Evolutionary conservation across 345 rosid genomes (phyloP).

Genomic region (Lumnitzera racemosa): DNA sequence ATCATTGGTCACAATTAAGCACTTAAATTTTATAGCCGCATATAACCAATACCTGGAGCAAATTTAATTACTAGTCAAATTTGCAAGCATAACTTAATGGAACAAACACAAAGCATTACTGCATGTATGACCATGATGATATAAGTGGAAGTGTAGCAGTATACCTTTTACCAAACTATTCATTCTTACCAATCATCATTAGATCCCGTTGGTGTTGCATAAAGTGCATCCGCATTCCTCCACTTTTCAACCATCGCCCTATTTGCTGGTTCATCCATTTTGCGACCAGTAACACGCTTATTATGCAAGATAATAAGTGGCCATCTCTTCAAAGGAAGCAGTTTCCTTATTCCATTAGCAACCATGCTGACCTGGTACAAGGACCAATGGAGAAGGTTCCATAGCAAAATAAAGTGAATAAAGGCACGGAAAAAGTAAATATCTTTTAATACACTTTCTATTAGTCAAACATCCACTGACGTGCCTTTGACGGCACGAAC

Average conservation of each 20-base stretch:
- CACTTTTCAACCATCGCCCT: conserved; percentile 48
- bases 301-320: conserved; percentile 67
- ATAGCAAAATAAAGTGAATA: conserved; percentile 1
- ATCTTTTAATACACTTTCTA: conserved; percentile 3
- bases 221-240: conserved; percentile 54
- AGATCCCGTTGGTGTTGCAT: conserved; percentile 64
- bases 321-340: conserved; percentile 51
- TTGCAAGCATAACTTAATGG: conserved; percentile 3
- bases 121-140: no score
- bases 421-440: background rate
- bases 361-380: conserved; percentile 41
- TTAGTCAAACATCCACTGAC: conserved; percentile 5
- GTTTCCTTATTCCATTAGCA: conserved; percentile 50
- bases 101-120: background rate
- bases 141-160: no score
- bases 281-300: conserved; percentile 35
- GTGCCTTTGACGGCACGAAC: conserved; percentile 50
- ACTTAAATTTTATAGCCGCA: conserved; percentile 65
- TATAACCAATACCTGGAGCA: conserved; percentile 76
- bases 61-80: conserved; percentile 16
- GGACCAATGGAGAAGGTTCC: conserved; percentile 2
- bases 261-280: conserved; percentile 35
- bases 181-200: conserved; percentile 67
- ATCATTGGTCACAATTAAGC: conserved; percentile 61
- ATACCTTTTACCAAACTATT: no score